Evolutionary conservation across 768 basidiomycete genomes (phyloP).

Genomic region (Hericium alpestre): DNA sequence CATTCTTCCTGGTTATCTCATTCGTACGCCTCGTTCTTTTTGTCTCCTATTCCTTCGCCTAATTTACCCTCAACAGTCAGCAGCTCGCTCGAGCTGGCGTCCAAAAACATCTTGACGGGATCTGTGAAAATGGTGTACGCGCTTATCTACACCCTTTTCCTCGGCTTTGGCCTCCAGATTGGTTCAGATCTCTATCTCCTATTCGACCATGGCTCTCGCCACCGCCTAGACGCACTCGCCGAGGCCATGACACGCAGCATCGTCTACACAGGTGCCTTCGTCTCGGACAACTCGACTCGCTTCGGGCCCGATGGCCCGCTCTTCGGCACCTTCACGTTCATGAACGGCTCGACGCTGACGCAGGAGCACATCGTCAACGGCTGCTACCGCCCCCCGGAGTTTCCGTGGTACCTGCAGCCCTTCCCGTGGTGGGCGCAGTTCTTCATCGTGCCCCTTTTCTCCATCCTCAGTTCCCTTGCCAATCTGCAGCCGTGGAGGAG

Average conservation of each 20-base stretch:
- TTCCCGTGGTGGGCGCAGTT: slow-evolving; percentile 69
- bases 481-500: slow-evolving; percentile 67
- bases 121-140: slow-evolving; percentile 82
- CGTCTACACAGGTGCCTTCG: slow-evolving; percentile 53
- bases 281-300: slow-evolving; percentile 38
- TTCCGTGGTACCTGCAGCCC: slow-evolving; percentile 68
- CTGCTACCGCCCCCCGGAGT: slow-evolving; percentile 56
- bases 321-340: slow-evolving; percentile 56
- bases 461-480: slow-evolving; percentile 55
- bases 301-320: slow-evolving; percentile 32
- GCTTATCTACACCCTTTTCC: slow-evolving; percentile 69
- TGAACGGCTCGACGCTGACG: slow-evolving; percentile 36
- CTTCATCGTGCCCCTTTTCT: slow-evolving; percentile 65
- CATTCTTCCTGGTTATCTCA: slow-evolving; percentile 80
- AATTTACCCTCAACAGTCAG: slow-evolving; percentile 40
- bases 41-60: not conserved
- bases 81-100: slow-evolving; percentile 72
- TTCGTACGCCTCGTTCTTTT: slow-evolving; percentile 35
- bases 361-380: slow-evolving; percentile 40
- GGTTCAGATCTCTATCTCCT: slow-evolving; percentile 71
- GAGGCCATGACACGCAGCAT: slow-evolving; percentile 37
- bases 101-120: slow-evolving; percentile 72
- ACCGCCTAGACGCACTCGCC: slow-evolving; percentile 39
- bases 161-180: slow-evolving; percentile 76
- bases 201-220: slow-evolving; percentile 48